These are phyloP conservation scores for Trichoderma atroviride DNA, from an alignment of 2,329 filamentous ascomycete genomes.

Conservation along the genomic window DNA sequence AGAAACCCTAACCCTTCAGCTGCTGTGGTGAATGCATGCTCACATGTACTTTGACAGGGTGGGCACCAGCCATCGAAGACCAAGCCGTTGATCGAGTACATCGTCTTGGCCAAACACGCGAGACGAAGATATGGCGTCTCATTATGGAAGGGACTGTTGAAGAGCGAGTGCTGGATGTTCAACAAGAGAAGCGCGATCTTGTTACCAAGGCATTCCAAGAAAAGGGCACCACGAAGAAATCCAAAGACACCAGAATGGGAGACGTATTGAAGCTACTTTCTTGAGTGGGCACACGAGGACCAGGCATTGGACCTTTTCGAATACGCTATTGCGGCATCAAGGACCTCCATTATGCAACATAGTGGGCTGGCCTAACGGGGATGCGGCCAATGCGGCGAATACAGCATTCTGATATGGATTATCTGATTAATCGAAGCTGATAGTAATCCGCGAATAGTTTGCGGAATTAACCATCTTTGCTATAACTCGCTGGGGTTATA, in stretches of 20 bases:
- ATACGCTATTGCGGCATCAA: not conserved
- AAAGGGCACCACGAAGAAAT: constrained; percentile 57
- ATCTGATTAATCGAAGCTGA: not conserved
- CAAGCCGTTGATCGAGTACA: constrained; percentile 90
- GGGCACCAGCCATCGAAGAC: constrained; percentile 90
- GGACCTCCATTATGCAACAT: not conserved
- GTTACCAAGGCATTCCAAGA: constrained; percentile 81
- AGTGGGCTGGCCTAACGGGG: too few species aligned
- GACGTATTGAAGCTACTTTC: constrained; percentile 49
- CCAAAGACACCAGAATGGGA: constrained; percentile 60
- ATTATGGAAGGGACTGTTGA: constrained; percentile 82
- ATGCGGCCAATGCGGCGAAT: not conserved
- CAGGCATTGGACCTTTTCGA: not conserved
- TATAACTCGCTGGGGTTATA: not conserved
- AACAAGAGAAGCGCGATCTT: constrained; percentile 75
- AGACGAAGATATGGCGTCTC: constrained; percentile 78
- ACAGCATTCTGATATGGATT: not conserved
- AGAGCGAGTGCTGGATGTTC: constrained; percentile 76
- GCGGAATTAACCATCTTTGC: not conserved
- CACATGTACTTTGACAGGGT: constrained; percentile 54
- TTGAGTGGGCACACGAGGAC: not conserved
- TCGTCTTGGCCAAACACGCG: constrained; percentile 77
- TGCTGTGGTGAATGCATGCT: not conserved
- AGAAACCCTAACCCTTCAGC: not conserved
- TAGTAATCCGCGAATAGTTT: not conserved